Percentiles rank a stretch among this genome's conserved stretches.
Conservation (phyloP, 306 rosid species). For the Prosopis cineraria region DNA sequence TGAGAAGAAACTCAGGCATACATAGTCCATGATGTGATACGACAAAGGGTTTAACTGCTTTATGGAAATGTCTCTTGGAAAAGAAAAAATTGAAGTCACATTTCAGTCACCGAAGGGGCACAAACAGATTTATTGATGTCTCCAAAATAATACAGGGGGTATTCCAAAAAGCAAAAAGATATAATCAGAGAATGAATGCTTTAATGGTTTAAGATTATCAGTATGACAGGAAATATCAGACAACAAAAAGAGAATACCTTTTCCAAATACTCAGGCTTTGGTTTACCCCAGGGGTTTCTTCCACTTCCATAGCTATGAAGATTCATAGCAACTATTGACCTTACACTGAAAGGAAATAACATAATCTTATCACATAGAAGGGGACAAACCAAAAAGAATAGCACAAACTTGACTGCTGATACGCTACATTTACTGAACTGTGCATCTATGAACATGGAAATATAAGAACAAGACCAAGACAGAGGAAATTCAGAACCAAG, state of each 20-base stretch:
- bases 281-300: conserved; percentile 95
- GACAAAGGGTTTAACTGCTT: conserved; percentile 3
- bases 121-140: neutral
- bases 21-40: neutral
- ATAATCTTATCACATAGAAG: conserved; percentile 26
- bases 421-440: neutral
- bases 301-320: conserved; percentile 98
- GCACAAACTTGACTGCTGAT: neutral
- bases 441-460: neutral
- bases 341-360: conserved; percentile 63
- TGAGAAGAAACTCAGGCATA: neutral
- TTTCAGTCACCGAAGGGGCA: neutral
- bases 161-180: neutral
- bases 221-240: neutral
- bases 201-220: neutral
- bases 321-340: conserved; percentile 86
- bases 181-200: neutral
- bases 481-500: neutral
- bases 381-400: conserved; percentile 1
- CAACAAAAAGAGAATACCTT: conserved; percentile 59
- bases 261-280: conserved; percentile 83
- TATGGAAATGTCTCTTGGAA: neutral
- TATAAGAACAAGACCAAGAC: neutral
- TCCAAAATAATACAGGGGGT: neutral
- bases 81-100: neutral